Base-by-base conservation (phyloP, 225 moss, liverwort and hornwort genomes). In the Marchantia polymorpha region DNA sequence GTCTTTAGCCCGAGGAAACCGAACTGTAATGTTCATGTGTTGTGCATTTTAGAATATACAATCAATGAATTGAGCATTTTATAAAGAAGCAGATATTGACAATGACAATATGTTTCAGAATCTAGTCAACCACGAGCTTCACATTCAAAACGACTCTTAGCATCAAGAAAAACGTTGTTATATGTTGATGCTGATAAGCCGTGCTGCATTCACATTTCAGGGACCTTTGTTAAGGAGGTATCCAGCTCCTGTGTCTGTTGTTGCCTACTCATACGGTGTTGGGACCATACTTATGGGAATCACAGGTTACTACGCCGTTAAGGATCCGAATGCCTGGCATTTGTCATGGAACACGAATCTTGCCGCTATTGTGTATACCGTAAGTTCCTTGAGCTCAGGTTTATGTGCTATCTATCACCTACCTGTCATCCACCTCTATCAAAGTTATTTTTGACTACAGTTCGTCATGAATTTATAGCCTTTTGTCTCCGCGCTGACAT, bases 181-280 rank as follows among this genome's bases (percentile, higher is more conserved):
- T 75, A 8, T 2, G 8, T 20, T 70, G 26, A 6, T 55, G 52
- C 63, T 72, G 29, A 63, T 48, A 30, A 52, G 12, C 30, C 29
- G 17, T 81, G 81, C 75, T 52, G 25, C 54, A 58, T 75, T 58
- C 49, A 53, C 22, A 23, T 54, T 61, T 63, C 69, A 87, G 71
- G 78, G 51, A 16, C 78, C 81, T 58, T 76, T 97, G 39, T 48
- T 97, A 75, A 82, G 86, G 80, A 82, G 79, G 78, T 84, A 73
- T 64, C 91, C 88, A 39, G 91, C 94, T 26, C 96, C 96, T 77
- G 81, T 91, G 39, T 92, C 93, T 46, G 79, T 92, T 56, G 80
- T 90, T 70, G 89, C 91, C 6, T 97, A 87, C 68, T 83, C 94
- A 15, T 94, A 89, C 69, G 73, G 84, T 52, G 82, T 91, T 67